A percentile compares a stretch with the other conserved stretches of the same genome.
phyloP scores from a whole-genome alignment of 1,139 yeast genomes.

The Taphrina communis region DNA sequence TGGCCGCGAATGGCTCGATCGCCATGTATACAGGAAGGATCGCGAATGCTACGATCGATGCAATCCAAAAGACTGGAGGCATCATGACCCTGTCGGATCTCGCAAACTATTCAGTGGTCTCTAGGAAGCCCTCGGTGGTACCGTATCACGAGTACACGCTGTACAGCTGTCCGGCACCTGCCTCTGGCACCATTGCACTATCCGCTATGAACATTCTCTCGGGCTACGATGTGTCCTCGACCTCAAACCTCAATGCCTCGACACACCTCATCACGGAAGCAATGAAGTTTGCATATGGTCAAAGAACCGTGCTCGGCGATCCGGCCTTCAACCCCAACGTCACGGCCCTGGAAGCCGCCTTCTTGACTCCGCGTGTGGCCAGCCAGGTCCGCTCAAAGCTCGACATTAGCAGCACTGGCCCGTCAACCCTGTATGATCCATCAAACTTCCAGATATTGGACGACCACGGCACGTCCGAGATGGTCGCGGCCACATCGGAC shows the following conservation, averaged over 20 bases:
- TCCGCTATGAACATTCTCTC: conserved; percentile 72
- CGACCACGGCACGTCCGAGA: conserved; percentile 42
- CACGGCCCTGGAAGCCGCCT: conserved; percentile 51
- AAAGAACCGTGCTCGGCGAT: conserved; percentile 83
- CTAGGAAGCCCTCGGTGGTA: conserved; percentile 62
- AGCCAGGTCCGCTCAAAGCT: conserved; percentile 57
- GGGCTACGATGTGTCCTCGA: conserved; percentile 53
- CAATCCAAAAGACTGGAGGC: conserved; percentile 63
- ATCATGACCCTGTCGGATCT: conserved; percentile 69
- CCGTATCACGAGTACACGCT: conserved; percentile 59
- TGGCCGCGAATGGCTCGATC: conserved; percentile 77
- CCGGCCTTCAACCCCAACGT: conserved; percentile 46
- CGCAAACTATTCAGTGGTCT: conserved; percentile 61
- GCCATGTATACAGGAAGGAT: conserved; percentile 79
- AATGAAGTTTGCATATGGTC: conserved; percentile 86
- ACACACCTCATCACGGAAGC: conserved; percentile 67
- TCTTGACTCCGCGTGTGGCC: conserved; percentile 63
- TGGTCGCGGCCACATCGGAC: conserved; percentile 43
- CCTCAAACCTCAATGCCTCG: conserved; percentile 50
- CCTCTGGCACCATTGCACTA: conserved; percentile 80
- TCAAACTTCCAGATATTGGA: conserved; percentile 23
- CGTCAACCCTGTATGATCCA: conserved; percentile 76
- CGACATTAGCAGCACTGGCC: conserved; percentile 52
- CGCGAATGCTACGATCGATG: conserved; percentile 60
- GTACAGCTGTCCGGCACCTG: conserved; percentile 72